Base-by-base conservation (phyloP, 345 rosid species). In the Eucalyptus shirleyi region DNA sequence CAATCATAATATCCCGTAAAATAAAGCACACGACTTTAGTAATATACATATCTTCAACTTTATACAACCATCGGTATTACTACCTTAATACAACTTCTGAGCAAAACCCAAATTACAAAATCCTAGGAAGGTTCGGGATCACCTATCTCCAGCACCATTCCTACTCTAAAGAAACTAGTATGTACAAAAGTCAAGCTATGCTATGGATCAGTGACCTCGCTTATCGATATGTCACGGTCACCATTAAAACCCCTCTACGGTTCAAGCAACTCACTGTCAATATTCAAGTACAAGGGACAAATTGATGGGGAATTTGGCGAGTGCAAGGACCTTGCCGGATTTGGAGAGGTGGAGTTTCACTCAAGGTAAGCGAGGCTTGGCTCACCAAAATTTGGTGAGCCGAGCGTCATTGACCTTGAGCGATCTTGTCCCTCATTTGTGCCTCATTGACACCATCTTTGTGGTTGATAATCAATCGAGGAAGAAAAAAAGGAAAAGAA, bases 391-490 rank as follows among this genome's bases (percentile, higher is more conserved):
- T 14, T 62, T 62, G 72, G 18, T 0, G 5, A 62, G 19, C 16
- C 9, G 5, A 62, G 37, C 9, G 2, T 6, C 34, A 3, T 56
- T 5, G 3, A 26, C 30, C 62, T 56, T 56, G 62, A 10, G 62
- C 3, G 1, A 56, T 1, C 62, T 24, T 0, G 6, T 56, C 30
- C 30, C 30, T 24, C 30, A 56, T 6, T 23, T 1, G 62, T 56
- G 62, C 6, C 13, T 56, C 0, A 0, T 56, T 0, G 14, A 56
- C 1, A 26, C 13, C 62, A 10, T 56, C 28, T 24, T 23, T 0
- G 1, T 56, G 30, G 30, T 2, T 1, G 6, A 23, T 10, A 26
- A 56, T 26, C 1, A 11, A 0, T 3, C 14, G 0, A 56, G 62
- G 30, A 56, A 5, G 10, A 24, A 6, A 9, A 24, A 23, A 56